phyloP scores from a whole-genome alignment of 345 rosid species.

The Hevea brasiliensis region DNA sequence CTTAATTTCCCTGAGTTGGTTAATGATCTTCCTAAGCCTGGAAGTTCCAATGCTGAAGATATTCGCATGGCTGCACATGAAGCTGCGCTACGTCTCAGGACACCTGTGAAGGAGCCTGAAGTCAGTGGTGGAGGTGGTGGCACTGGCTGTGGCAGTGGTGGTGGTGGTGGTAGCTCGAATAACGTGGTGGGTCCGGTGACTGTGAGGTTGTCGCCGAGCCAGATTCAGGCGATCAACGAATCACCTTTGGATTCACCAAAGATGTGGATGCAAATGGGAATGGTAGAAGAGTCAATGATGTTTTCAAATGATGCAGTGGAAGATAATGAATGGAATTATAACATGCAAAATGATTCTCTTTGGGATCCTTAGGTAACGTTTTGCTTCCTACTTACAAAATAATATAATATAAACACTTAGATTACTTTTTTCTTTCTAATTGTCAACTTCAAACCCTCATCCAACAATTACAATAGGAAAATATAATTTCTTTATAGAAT shows the following conservation, averaged over 20 bases:
- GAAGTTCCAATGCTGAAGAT: conserved; percentile 51
- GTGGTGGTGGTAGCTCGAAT: background rate
- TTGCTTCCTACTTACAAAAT: background rate
- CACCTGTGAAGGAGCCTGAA: background rate
- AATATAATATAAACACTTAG: too few species aligned
- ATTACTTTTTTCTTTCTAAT: too few species aligned
- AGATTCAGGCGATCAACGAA: conserved; percentile 83
- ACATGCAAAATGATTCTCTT: conserved; percentile 24
- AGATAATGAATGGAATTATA: conserved; percentile 5
- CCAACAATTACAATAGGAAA: too few species aligned
- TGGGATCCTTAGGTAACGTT: conserved; percentile 18
- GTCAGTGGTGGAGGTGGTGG: background rate
- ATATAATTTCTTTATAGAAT: too few species aligned
- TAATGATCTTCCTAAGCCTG: conserved; percentile 49
- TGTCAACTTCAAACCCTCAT: too few species aligned
- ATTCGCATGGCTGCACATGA: conserved; percentile 73
- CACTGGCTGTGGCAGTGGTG: background rate
- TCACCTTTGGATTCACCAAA: conserved; percentile 75
- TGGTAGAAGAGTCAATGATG: conserved; percentile 9
- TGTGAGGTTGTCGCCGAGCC: conserved; percentile 63
- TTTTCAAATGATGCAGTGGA: background rate
- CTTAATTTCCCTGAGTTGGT: conserved; percentile 73
- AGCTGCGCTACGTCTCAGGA: conserved; percentile 33
- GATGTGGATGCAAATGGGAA: conserved; percentile 30
- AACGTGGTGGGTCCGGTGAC: conserved; percentile 32